These are phyloP conservation scores for Nematodospora anomalae DNA, from an alignment of 1,139 yeast species.

Conservation along the genomic window DNA sequence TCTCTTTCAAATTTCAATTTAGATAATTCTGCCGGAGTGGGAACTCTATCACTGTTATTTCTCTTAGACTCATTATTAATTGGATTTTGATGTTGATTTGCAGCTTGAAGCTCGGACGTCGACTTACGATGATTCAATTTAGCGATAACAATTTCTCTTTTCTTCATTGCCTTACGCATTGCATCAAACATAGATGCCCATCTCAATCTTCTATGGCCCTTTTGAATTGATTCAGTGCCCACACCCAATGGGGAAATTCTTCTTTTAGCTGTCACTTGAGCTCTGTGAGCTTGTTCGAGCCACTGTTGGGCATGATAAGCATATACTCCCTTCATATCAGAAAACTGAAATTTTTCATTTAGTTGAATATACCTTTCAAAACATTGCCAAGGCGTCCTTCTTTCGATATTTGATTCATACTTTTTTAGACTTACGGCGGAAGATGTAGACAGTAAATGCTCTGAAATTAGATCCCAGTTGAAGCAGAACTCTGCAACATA, in stretches of 20 bases:
- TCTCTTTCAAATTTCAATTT: constrained; percentile 82
- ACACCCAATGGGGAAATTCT: constrained; percentile 91
- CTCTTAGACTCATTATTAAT: constrained; percentile 15
- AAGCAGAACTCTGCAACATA: constrained; percentile 85
- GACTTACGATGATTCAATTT: constrained; percentile 34
- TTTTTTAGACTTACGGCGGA: constrained; percentile 58
- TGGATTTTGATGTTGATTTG: constrained; percentile 9
- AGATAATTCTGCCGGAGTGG: constrained; percentile 83
- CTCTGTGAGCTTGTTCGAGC: constrained; percentile 87
- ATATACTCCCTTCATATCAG: constrained; percentile 85
- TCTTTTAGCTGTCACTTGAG: constrained; percentile 83
- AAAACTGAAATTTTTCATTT: constrained; percentile 80
- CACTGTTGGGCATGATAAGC: constrained; percentile 86
- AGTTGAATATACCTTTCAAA: constrained; percentile 94
- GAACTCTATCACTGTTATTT: constrained; percentile 38
- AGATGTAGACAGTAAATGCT: constrained; percentile 60
- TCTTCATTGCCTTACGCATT: constrained; percentile 83
- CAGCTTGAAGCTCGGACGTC: constrained; percentile 20
- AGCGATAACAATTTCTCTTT: constrained; percentile 60
- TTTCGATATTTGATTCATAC: constrained; percentile 82
- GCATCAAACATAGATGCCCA: constrained; percentile 98
- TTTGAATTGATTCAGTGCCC: constrained; percentile 83
- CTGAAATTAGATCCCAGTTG: constrained; percentile 91
- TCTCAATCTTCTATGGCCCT: constrained; percentile 85
- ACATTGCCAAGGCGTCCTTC: constrained; percentile 98